A percentile compares a stretch with the other conserved stretches of the same genome.
phyloP scores from a whole-genome alignment of 306 rosid genomes.

The Hippophae tibetana region DNA sequence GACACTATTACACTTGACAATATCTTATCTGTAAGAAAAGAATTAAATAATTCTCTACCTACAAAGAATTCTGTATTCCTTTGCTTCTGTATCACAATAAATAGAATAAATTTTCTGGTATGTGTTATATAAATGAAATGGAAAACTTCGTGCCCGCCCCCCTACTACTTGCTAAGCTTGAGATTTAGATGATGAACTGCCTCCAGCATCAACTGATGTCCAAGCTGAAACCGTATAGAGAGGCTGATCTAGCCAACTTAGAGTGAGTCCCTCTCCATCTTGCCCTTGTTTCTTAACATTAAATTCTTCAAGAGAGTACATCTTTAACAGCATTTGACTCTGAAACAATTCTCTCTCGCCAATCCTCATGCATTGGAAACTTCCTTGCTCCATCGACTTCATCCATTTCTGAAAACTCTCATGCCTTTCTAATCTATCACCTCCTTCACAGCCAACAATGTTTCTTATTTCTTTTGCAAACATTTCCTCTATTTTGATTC shows the following conservation, averaged over 20 bases:
- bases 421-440: slow-evolving; percentile 80
- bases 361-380: slow-evolving; percentile 41
- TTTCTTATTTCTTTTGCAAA: slow-evolving; percentile 72
- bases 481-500: slow-evolving; percentile 73
- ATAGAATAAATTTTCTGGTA: neutral
- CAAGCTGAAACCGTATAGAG: slow-evolving; percentile 81
- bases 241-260: slow-evolving; percentile 70
- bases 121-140: slow-evolving; percentile 7
- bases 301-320: slow-evolving; percentile 49
- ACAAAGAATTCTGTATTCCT: slow-evolving; percentile 51
- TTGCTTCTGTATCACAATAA: slow-evolving; percentile 22
- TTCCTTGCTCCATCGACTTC: slow-evolving; percentile 70
- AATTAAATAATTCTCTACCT: slow-evolving; percentile 64
- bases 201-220: slow-evolving; percentile 56
- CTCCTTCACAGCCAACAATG: slow-evolving; percentile 80
- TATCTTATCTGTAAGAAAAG: slow-evolving; percentile 66
- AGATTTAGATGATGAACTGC: slow-evolving; percentile 60
- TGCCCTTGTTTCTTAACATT: slow-evolving; percentile 42
- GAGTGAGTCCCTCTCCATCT: slow-evolving; percentile 45
- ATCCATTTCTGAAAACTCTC: slow-evolving; percentile 69
- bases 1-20: neutral
- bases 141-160: neutral
- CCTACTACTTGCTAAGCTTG: slow-evolving; percentile 36
- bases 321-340: slow-evolving; percentile 62
- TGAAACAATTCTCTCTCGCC: slow-evolving; percentile 56